Evolutionary conservation across 352 stramenopile species (phyloP).

Genomic region (Plasmopara viticola): DNA sequence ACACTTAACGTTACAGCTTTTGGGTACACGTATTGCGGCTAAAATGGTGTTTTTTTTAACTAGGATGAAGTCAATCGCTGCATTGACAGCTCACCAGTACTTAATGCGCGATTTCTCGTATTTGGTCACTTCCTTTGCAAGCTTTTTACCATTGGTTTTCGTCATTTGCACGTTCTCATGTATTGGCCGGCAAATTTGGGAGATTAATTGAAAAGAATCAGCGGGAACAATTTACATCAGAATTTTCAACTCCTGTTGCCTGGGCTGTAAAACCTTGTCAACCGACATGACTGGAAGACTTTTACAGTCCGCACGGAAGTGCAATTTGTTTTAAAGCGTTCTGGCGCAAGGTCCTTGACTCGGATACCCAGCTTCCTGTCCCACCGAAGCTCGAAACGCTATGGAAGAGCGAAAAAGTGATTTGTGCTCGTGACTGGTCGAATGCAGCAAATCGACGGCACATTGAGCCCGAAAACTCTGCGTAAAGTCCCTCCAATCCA

Average conservation of each 20-base stretch:
- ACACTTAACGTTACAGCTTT: too few species aligned
- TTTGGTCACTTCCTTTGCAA: slow-evolving; percentile 64
- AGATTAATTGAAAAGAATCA: slow-evolving; percentile 42
- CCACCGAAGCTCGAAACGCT: slow-evolving; percentile 54
- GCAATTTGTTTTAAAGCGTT: slow-evolving; percentile 47
- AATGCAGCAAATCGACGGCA: slow-evolving; percentile 19
- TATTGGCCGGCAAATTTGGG: slow-evolving; percentile 43
- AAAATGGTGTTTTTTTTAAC: too few species aligned
- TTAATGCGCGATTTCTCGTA: slow-evolving; percentile 60
- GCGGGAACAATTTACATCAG: slow-evolving; percentile 60
- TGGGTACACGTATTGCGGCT: too few species aligned
- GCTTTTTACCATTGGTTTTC: slow-evolving; percentile 74
- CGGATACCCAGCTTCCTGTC: slow-evolving; percentile 55
- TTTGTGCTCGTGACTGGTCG: slow-evolving; percentile 21
- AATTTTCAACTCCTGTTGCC: slow-evolving; percentile 56
- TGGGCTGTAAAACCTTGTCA: slow-evolving; percentile 17
- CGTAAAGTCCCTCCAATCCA: slow-evolving; percentile 49
- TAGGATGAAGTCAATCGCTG: too few species aligned
- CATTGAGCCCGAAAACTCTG: slow-evolving; percentile 23
- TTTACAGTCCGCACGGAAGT: slow-evolving; percentile 35
- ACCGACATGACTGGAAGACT: slow-evolving; percentile 9
- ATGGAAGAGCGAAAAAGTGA: slow-evolving; percentile 43
- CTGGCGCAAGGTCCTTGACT: too few species aligned
- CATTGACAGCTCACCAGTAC: slow-evolving; percentile 30
- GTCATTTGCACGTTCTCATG: slow-evolving; percentile 40